Evolutionary conservation across 2,329 filamentous ascomycete species (phyloP), one percentile per base, ranked within the genome.

Genomic region (Tolypocladium ovalisporum): DNA sequence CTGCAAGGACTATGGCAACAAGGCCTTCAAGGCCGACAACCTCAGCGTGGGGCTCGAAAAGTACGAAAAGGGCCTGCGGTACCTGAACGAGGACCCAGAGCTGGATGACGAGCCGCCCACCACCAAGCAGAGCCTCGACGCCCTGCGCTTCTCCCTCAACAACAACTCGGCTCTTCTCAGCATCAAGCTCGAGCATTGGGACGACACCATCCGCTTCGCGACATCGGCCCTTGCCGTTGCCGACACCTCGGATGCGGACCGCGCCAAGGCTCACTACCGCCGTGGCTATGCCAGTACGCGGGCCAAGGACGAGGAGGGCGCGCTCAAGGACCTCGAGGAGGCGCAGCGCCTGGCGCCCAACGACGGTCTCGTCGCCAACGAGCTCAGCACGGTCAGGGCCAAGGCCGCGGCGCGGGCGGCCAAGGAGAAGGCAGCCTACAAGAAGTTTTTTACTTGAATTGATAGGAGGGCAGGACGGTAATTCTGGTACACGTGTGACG

Each of bases 21-120:
- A 85, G 65, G 91, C 92, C 1, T 97, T 97, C 82, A 97, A 97
- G 79, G 77, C 75, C 32, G 85, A 85, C 44, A 83, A 96, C 65
- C 68, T 87, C 42, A 72, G 78, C 40, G 74, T 89, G 36, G 93
- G 86, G 2, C 78, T 97, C 32, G 85, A 87, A 60, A 99, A 99
- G 77, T 99, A 99, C 76, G 85, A 95, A 72, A 99, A 99, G 78
- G 92, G 85, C 22, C 75, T 96, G 60, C 85, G 91, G 65, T 97
- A 96, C 72, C 78, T 96, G 60, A 89, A 93, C 72, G 89, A 95
- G 72, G 89, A 92, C 67, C 87, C 88, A 1, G 84, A 89, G 54
- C 73, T 83, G 15, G 88, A 94, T 47, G 80, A 83, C 52, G 90
- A 93, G 64, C 80, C 87, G 5, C 77, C 82, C 52, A 85, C 87